Base-by-base conservation (phyloP, 345 rosid species). In the Pistacia integerrima region DNA sequence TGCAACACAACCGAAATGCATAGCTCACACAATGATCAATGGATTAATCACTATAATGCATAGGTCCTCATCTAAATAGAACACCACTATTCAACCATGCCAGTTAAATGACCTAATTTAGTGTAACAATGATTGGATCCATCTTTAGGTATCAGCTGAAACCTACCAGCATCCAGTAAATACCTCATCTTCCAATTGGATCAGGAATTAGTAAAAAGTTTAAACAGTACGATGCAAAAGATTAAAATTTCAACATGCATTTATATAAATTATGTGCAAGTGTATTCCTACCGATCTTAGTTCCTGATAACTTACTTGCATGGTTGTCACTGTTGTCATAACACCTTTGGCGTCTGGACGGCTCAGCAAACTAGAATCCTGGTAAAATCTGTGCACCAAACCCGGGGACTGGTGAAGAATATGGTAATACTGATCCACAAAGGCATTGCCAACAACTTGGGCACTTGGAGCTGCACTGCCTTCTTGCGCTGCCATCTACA, bases 391-490 rank as follows among this genome's bases (percentile, higher is more conserved):
- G 76, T 83, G 85, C 67, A 85, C 93, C 81, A 83, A 16, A 38
- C 57, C 82, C 0, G 95, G 93, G 2, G 89, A 85, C n/a, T 84
- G 86, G 70, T 85, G 95, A 82, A 91, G 95, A 73, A 85, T 86
- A 66, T 84, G 87, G 78, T 91, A 91, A 84, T 91, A 91, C 69
- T 89, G 95, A 80, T 81, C 87, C 69, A 87, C 93, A 73, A 91
- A 91, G 49, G 91, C 92, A 83, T 89, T 87, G 78, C 92, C 96
- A 71, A 89, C 88, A 51, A 86, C 81, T 74, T 82, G 85, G 30
- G 88, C 88, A 78, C 74, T 80, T 63, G 83, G 88, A 72, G 72
- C 20, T 69, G 77, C 73, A 84, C 74, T 80, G 30, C 86, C 82
- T 82, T 86, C 90, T 85, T 85, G 89, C 73, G 76, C 79, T 70